Evolutionary conservation across 2,329 filamentous ascomycete species (phyloP).

Genomic region (Chaetomium sp.): DNA sequence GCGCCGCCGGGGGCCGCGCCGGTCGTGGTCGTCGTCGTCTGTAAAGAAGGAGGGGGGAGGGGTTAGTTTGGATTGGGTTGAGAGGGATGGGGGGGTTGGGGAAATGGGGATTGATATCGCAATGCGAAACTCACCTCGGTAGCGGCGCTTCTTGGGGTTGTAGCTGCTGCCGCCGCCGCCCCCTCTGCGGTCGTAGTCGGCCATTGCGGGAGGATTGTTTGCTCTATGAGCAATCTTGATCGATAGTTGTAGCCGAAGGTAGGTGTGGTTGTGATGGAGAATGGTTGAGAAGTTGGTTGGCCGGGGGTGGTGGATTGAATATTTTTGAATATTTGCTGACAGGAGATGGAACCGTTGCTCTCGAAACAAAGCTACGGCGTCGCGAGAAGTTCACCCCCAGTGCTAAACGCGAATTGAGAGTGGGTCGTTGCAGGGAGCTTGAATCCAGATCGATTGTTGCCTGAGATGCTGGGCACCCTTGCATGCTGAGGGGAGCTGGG

Average conservation of each 20-base stretch:
- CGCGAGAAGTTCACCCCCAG: conserved; percentile 8
- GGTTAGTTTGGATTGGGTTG: not conserved
- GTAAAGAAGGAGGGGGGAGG: conserved; percentile 12
- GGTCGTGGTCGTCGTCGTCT: conserved; percentile 74
- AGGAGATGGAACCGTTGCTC: not conserved
- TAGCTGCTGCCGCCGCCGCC: conserved; percentile 53
- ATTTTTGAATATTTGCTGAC: conserved; percentile 12
- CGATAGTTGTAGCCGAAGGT: not conserved
- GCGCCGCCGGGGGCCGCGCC: conserved; percentile 64
- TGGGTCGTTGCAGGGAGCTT: conserved; percentile 14
- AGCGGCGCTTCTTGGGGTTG: conserved; percentile 74
- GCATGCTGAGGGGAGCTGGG: not conserved
- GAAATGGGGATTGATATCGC: too few species aligned
- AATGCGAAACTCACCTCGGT: conserved; percentile 63
- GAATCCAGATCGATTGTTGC: not conserved
- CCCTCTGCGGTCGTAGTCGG: conserved; percentile 59
- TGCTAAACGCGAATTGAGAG: conserved; percentile 24
- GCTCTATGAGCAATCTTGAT: not conserved
- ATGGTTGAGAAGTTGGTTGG: conserved; percentile 5
- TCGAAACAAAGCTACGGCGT: conserved; percentile 9
- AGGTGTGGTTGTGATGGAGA: not conserved
- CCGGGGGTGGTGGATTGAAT: not conserved
- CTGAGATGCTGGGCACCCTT: conserved; percentile 10
- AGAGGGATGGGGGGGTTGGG: not conserved
- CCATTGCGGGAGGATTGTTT: conserved; percentile 45